Percentiles rank a stretch among this genome's conserved stretches.
phyloP scores from a whole-genome alignment of 2,329 filamentous ascomycete species.

The Pseudogymnoascus sp. region DNA sequence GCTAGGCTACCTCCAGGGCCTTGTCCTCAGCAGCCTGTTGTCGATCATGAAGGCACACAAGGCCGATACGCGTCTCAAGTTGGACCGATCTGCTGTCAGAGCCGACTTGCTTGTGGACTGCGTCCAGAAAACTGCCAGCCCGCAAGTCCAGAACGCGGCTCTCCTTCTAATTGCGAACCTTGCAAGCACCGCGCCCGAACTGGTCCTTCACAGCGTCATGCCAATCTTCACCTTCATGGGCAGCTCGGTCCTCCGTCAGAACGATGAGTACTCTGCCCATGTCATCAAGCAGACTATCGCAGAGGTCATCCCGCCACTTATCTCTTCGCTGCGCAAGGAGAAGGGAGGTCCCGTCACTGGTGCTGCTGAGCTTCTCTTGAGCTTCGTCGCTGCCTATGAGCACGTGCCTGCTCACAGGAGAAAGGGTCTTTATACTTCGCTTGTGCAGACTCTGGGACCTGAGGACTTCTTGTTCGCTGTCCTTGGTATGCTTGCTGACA shows the following conservation, averaged over 20 bases:
- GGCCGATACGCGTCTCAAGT: slow-evolving; percentile 48
- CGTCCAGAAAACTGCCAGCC: slow-evolving; percentile 82
- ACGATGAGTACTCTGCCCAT: slow-evolving; percentile 93
- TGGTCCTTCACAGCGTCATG: slow-evolving; percentile 96
- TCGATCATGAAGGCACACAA: slow-evolving; percentile 76
- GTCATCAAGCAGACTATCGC: slow-evolving; percentile 94
- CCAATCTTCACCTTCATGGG: slow-evolving; percentile 99
- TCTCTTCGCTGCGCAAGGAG: slow-evolving; percentile 74
- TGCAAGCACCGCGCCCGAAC: slow-evolving; percentile 77
- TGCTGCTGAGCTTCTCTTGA: slow-evolving; percentile 82
- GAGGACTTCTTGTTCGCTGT: slow-evolving; percentile 84
- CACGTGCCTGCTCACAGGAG: slow-evolving; percentile 86
- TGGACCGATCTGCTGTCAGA: slow-evolving; percentile 73
- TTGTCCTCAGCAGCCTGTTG: slow-evolving; percentile 73
- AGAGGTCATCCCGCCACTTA: slow-evolving; percentile 84
- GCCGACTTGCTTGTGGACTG: slow-evolving; percentile 90
- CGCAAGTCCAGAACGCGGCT: slow-evolving; percentile 87
- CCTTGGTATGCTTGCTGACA: slow-evolving; percentile 81
- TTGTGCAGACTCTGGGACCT: slow-evolving; percentile 77
- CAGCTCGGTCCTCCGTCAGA: slow-evolving; percentile 79
- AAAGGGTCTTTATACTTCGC: slow-evolving; percentile 71
- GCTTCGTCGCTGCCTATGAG: slow-evolving; percentile 93
- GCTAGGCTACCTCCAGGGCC: slow-evolving; percentile 79
- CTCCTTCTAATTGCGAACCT: slow-evolving; percentile 80
- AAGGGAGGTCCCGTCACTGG: slow-evolving; percentile 71